Percentiles rank a stretch among this genome's conserved stretches.
phyloP scores from a whole-genome alignment of 352 stramenopile species.

The Phytophthora uliginosa region DNA sequence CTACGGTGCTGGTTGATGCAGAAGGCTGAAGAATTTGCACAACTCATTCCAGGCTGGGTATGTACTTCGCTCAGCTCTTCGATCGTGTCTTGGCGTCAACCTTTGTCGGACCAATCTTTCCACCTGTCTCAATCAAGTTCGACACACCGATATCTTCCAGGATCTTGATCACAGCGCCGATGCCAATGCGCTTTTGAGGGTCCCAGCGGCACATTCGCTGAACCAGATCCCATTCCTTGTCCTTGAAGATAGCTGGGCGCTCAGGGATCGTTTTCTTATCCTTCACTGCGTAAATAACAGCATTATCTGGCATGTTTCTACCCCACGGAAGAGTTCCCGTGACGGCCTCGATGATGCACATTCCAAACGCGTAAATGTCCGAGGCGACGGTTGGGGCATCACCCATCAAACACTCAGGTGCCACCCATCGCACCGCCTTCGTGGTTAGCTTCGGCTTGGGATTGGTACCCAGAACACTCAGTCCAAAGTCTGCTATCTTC shows the following conservation, averaged over 20 bases:
- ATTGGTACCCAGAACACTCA: slow-evolving; percentile 34
- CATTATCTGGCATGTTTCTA: slow-evolving; percentile 11
- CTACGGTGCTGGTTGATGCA: not conserved
- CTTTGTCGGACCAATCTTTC: slow-evolving; percentile 13
- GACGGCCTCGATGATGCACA: slow-evolving; percentile 51
- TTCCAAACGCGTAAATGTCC: slow-evolving; percentile 48
- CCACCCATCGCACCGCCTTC: slow-evolving; percentile 36
- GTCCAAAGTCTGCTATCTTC: slow-evolving; percentile 42
- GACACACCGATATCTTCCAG: slow-evolving; percentile 37
- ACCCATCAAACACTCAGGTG: slow-evolving; percentile 34
- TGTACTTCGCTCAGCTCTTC: not conserved
- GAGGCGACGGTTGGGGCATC: slow-evolving; percentile 29
- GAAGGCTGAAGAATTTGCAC: not conserved
- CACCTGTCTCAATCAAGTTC: slow-evolving; percentile 28
- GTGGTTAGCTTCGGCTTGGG: slow-evolving; percentile 12
- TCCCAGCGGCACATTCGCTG: slow-evolving; percentile 36
- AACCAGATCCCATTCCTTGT: slow-evolving; percentile 39
- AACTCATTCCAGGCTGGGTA: not conserved
- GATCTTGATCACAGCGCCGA: slow-evolving; percentile 43
- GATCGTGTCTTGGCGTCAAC: slow-evolving; percentile 9
- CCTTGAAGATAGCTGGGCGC: slow-evolving; percentile 23
- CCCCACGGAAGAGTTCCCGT: slow-evolving; percentile 25
- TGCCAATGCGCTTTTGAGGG: slow-evolving; percentile 31
- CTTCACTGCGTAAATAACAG: slow-evolving; percentile 20
- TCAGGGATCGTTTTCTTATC: slow-evolving; percentile 31